Base-by-base conservation (phyloP, 1,139 yeast species). In the Nakaseomyces kungkrabaensis region DNA sequence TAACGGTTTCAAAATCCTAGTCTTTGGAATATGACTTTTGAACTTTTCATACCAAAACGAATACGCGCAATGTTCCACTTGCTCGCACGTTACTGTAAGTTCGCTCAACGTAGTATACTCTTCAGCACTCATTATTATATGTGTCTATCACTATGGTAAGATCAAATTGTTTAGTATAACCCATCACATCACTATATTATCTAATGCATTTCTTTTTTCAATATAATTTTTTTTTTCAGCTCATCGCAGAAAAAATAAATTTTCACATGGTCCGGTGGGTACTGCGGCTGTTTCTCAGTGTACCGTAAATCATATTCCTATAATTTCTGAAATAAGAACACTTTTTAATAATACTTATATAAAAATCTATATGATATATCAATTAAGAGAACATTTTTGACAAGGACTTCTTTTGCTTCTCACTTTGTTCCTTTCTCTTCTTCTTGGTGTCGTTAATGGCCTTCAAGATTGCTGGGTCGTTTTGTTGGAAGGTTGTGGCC, bases 321-420 rank as follows among this genome's bases (percentile, higher is more conserved):
- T 17, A 17, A 17, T 17, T 17, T 17, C 3, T 17, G 22, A 17
- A 17, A 17, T 17, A 17, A 17, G 22, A 17, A 17, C 22, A 17
- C 22, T 17, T 17, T 17, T 17, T 17, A 17, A 17, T 17, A 17
- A 17, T 29, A 29, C 9, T 9, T 29, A 29, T 9, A 9, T 29
- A 7, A 29, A 29, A 7, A 6, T 29, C 36, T 33, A 33, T 33
- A 33, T 33, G 10, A 3, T 11, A 3, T 8, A n/a, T 33, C 5
- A 2, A 33, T 22, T 50, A 62, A 11, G 59, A 51, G 47, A 90
- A 90, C 73, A 90, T 85, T 67, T 87, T 89, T 48, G 94, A 72
- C 74, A 87, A 81, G 2, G 96, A 92, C 59, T 85, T 86, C 72
- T 82, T 85, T 66, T 89, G 89, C 65, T 82, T 82, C 46, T 81